A percentile compares a stretch with the other conserved stretches of the same genome.
These are phyloP conservation scores for Aspergillus tamarii DNA, from an alignment of 2,329 filamentous ascomycete species.

Conservation along the genomic window DNA sequence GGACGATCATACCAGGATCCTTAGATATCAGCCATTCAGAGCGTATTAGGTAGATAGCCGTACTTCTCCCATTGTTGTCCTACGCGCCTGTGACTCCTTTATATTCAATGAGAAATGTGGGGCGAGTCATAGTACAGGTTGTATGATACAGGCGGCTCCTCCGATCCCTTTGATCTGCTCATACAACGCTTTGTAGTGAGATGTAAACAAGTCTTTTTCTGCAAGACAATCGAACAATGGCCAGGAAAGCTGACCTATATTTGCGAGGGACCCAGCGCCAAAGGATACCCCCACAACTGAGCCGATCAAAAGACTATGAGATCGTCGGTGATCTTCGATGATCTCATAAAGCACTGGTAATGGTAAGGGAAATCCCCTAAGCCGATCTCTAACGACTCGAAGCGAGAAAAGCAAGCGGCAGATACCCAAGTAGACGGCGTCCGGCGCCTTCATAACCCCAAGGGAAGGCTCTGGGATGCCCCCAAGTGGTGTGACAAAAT, in stretches of 20 bases:
- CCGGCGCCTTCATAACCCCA: neutral
- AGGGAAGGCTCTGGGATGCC: no score
- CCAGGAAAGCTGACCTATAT: neutral
- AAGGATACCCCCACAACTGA: neutral
- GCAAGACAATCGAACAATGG: no score
- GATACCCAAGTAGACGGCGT: neutral
- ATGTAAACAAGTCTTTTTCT: no score
- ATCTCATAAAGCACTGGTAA: neutral
- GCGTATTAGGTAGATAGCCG: neutral
- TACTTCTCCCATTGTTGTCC: neutral
- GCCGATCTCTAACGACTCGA: neutral
- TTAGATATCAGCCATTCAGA: neutral
- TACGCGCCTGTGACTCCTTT: neutral
- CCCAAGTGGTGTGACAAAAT: neutral
- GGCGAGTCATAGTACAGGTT: neutral
- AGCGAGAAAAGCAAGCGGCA: neutral
- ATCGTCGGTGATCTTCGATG: neutral
- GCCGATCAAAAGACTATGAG: neutral
- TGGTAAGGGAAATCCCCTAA: neutral
- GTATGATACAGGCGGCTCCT: neutral
- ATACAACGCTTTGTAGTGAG: neutral
- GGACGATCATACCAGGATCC: neutral
- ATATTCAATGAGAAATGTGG: neutral
- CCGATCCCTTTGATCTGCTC: neutral
- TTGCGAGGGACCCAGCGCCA: neutral